Percentiles rank a stretch among this genome's conserved stretches.
These are phyloP conservation scores for Hygrophorus pudorinus DNA, from an alignment of 768 basidiomycete genomes.

Conservation along the genomic window DNA sequence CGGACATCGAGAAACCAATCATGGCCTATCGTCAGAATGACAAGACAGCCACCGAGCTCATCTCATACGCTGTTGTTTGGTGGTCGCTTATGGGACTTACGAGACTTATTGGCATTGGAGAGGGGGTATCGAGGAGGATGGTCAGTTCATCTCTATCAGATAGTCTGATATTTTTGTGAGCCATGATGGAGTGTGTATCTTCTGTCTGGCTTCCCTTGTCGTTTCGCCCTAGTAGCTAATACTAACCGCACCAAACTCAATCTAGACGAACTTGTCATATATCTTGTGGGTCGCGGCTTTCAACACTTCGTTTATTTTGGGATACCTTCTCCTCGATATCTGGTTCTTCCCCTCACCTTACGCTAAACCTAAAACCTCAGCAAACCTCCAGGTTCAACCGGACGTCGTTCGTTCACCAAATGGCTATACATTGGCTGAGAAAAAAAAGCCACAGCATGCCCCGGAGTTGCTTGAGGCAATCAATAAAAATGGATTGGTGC, in stretches of 20 bases:
- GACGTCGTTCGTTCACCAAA: slow-evolving; percentile 6
- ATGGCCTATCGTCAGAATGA: slow-evolving; percentile 45
- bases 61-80: slow-evolving; percentile 69
- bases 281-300: slow-evolving; percentile 83
- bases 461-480: slow-evolving; percentile 65
- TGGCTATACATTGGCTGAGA: background rate
- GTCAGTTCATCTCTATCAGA: slow-evolving; percentile 19
- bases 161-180: no score
- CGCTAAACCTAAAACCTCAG: slow-evolving; percentile 13
- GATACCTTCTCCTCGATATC: slow-evolving; percentile 71
- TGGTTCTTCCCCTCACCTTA: slow-evolving; percentile 45
- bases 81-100: slow-evolving; percentile 49
- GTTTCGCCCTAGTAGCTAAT: background rate
- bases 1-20: slow-evolving; percentile 9
- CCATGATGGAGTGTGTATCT: no score
- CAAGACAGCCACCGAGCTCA: slow-evolving; percentile 69
- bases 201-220: no score
- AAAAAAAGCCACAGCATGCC: slow-evolving; percentile 16
- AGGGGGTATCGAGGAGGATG: slow-evolving; percentile 37
- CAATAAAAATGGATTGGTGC: slow-evolving; percentile 66
- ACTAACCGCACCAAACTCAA: no score
- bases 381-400: slow-evolving; percentile 12
- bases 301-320: slow-evolving; percentile 78
- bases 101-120: slow-evolving; percentile 29
- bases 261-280: slow-evolving; percentile 80